A percentile compares a stretch with the other conserved stretches of the same genome.
These are phyloP conservation scores for Apiotrichum brassicae DNA, from an alignment of 1,284 basidiomycete genomes.

Conservation along the genomic window DNA sequence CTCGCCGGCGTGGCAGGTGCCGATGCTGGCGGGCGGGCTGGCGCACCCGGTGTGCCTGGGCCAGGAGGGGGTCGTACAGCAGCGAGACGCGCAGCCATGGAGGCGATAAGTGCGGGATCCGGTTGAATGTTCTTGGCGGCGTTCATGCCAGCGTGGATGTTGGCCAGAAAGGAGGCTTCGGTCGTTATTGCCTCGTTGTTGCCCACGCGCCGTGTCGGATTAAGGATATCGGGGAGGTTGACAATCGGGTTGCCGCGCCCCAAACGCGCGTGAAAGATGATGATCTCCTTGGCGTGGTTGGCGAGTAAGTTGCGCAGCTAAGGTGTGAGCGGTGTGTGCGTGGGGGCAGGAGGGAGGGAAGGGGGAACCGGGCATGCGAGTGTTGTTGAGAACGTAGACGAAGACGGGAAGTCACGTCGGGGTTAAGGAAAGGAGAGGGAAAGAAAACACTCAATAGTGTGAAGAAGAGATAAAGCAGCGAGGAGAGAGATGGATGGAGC, in stretches of 20 bases:
- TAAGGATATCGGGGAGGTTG: slow-evolving; percentile 21
- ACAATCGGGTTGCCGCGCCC: slow-evolving; percentile 15
- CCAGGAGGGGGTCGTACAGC: background rate
- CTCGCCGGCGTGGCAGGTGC: background rate
- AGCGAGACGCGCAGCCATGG: slow-evolving; percentile 5
- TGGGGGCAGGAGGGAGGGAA: no score
- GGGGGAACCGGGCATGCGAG: background rate
- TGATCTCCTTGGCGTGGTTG: slow-evolving; percentile 19
- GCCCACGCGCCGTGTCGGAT: slow-evolving; percentile 17
- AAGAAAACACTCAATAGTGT: no score
- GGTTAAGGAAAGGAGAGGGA: no score
- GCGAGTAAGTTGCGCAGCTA: slow-evolving; percentile 18
- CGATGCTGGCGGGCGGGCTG: background rate
- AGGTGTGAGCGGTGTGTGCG: slow-evolving; percentile 5
- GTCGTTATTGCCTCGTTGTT: slow-evolving; percentile 14
- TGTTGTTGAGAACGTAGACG: no score
- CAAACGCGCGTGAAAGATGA: slow-evolving; percentile 21
- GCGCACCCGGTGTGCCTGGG: background rate
- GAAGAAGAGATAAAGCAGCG: no score
- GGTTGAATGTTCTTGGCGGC: slow-evolving; percentile 9
- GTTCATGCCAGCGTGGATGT: slow-evolving; percentile 9
- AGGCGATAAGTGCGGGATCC: slow-evolving; percentile 12
- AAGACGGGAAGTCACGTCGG: no score
- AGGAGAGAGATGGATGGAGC: background rate
- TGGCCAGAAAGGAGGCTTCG: slow-evolving; percentile 12